These are phyloP conservation scores for Linnemannia zychae DNA, from an alignment of 192 early-diverging fungal genomes.

Conservation along the genomic window DNA sequence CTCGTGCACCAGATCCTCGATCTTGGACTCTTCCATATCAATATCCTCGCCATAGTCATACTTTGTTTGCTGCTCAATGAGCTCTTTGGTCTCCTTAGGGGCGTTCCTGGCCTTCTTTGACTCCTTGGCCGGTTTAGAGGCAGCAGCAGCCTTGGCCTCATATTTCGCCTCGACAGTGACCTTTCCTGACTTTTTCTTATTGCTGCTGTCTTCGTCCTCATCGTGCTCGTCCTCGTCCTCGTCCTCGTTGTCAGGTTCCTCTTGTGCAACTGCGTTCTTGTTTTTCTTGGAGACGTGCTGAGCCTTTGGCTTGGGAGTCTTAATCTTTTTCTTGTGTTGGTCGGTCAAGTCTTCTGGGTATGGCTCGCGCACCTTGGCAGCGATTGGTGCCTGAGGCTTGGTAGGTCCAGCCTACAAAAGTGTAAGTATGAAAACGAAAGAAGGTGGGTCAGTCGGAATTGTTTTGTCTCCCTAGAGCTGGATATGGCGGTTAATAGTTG, in stretches of 20 bases:
- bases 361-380: constrained; percentile 45
- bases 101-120: constrained; percentile 37
- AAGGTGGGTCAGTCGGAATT: constrained; percentile 3
- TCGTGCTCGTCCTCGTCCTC: constrained; percentile 16
- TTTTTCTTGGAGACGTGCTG: constrained; percentile 44
- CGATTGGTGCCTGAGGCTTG: constrained; percentile 26
- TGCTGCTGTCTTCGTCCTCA: constrained; percentile 18
- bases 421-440: constrained; percentile 11
- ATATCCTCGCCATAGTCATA: constrained; percentile 52
- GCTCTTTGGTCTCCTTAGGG: constrained; percentile 46
- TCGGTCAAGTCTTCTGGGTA: constrained; percentile 43
- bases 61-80: constrained; percentile 33
- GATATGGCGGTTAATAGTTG: too few relatives aligned
- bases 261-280: constrained; percentile 27
- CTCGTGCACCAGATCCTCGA: constrained; percentile 54
- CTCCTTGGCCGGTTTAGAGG: constrained; percentile 16
- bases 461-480: too few relatives aligned
- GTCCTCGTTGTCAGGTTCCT: background rate
- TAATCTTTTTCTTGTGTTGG: constrained; percentile 40
- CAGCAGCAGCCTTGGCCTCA: constrained; percentile 32
- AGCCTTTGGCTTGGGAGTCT: constrained; percentile 45
- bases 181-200: constrained; percentile 28
- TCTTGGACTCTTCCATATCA: constrained; percentile 49
- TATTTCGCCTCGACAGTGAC: constrained; percentile 45
- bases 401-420: constrained; percentile 52